Percentiles rank a stretch among this genome's conserved stretches.
Evolutionary conservation across 1,139 yeast genomes (phyloP).

Genomic region (Candida sojae): DNA sequence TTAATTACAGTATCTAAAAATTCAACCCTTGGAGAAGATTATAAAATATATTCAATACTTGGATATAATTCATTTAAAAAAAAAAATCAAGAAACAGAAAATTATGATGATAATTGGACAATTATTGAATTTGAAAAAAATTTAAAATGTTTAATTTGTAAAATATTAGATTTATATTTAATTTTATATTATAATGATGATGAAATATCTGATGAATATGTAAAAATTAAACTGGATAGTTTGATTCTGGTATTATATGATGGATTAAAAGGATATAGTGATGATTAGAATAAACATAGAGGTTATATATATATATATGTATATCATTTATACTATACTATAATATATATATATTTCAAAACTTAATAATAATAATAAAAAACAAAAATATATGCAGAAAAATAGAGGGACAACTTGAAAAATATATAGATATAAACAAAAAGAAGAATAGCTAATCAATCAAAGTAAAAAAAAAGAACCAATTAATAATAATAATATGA

Average conservation of each 20-base stretch:
- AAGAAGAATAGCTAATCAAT: neutral
- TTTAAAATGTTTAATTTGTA: conserved; percentile 27
- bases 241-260: conserved; percentile 28
- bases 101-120: no score
- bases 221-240: conserved; percentile 44
- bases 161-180: conserved; percentile 3
- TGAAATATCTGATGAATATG: conserved; percentile 40
- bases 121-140: conserved; percentile 34
- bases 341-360: neutral
- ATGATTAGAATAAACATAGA: neutral
- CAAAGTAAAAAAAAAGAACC: neutral
- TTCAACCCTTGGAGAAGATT: conserved; percentile 22
- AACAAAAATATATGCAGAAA: neutral
- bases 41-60: conserved; percentile 46
- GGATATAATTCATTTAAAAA: conserved; percentile 30
- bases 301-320: no score
- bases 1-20: conserved; percentile 33
- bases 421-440: neutral
- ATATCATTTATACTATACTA: no score
- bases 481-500: neutral
- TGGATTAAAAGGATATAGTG: conserved; percentile 35
- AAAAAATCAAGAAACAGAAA: neutral
- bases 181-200: conserved; percentile 9
- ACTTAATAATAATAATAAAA: neutral
- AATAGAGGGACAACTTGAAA: neutral